phyloP scores from a whole-genome alignment of 1,284 basidiomycete species.

The Testicularia cyperi region DNA sequence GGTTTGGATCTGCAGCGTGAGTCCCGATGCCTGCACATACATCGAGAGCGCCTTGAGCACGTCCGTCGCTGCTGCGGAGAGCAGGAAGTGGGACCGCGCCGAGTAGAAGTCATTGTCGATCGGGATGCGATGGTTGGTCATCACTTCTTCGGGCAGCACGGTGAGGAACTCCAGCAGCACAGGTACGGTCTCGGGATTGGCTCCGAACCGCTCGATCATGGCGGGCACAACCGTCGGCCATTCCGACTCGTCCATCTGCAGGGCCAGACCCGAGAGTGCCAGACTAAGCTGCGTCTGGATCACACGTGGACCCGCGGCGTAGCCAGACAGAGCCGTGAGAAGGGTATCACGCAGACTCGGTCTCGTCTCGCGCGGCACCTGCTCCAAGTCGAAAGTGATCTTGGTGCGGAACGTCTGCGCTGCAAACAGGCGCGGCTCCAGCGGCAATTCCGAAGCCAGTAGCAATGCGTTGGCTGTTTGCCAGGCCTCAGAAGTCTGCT shows the following conservation, averaged over 20 bases:
- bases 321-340: constrained; percentile 71
- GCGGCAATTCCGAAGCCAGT: constrained; percentile 74
- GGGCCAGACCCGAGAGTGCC: constrained; percentile 82
- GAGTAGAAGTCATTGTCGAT: constrained; percentile 78
- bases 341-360: constrained; percentile 84
- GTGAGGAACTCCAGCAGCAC: constrained; percentile 86
- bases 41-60: constrained; percentile 79
- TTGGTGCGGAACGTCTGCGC: constrained; percentile 96
- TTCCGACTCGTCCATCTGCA: constrained; percentile 74
- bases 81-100: constrained; percentile 41
- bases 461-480: constrained; percentile 87
- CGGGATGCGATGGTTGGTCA: constrained; percentile 81
- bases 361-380: constrained; percentile 75
- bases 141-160: constrained; percentile 86
- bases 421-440: constrained; percentile 85
- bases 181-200: constrained; percentile 78
- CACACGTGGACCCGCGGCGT: constrained; percentile 74
- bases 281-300: constrained; percentile 88
- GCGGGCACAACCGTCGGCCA: constrained; percentile 80
- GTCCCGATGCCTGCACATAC: constrained; percentile 85
- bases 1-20: constrained; percentile 77
- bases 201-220: constrained; percentile 83
- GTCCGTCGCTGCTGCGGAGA: constrained; percentile 68
- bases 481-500: constrained; percentile 82
- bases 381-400: constrained; percentile 89